Percentiles rank a stretch among this genome's conserved stretches.
phyloP scores from a whole-genome alignment of 1,284 basidiomycete genomes.

The Cutaneotrichosporon mucoides region DNA sequence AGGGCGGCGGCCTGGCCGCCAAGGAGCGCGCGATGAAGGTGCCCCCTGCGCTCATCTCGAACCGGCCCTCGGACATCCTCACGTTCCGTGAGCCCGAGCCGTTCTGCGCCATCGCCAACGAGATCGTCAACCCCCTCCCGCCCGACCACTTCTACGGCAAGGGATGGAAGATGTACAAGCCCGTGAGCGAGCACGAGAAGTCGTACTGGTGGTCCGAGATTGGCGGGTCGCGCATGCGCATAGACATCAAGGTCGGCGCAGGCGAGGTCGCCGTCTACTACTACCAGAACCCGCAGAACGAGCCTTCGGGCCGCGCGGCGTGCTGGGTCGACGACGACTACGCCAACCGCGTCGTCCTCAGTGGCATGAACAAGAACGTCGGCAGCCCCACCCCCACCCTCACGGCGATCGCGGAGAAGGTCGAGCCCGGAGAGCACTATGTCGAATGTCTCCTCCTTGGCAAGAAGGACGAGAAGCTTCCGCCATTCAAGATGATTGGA shows the following conservation, averaged over 20 bases:
- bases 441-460: constrained; percentile 78
- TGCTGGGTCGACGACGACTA: constrained; percentile 57
- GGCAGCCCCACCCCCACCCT: constrained; percentile 53
- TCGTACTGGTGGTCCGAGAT: constrained; percentile 67
- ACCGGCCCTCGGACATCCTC: constrained; percentile 59
- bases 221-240: constrained; percentile 68
- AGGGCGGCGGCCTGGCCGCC: constrained; percentile 26
- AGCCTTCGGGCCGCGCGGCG: constrained; percentile 50
- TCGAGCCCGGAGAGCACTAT: constrained; percentile 72
- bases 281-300: constrained; percentile 49
- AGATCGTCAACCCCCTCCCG: constrained; percentile 89
- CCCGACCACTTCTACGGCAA: constrained; percentile 82
- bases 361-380: constrained; percentile 48
- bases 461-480: constrained; percentile 63
- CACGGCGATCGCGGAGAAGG: constrained; percentile 70
- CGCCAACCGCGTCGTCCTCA: constrained; percentile 51
- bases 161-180: constrained; percentile 78
- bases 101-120: constrained; percentile 86
- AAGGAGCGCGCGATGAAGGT: constrained; percentile 53
- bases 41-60: constrained; percentile 64
- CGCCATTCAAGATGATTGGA: constrained; percentile 78
- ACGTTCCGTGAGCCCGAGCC: constrained; percentile 78
- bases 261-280: constrained; percentile 56
- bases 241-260: constrained; percentile 53
- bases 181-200: constrained; percentile 59